Percentiles rank a stretch among this genome's conserved stretches.
Evolutionary conservation across 345 rosid genomes (phyloP).

Genomic region (Geranium brycei): DNA sequence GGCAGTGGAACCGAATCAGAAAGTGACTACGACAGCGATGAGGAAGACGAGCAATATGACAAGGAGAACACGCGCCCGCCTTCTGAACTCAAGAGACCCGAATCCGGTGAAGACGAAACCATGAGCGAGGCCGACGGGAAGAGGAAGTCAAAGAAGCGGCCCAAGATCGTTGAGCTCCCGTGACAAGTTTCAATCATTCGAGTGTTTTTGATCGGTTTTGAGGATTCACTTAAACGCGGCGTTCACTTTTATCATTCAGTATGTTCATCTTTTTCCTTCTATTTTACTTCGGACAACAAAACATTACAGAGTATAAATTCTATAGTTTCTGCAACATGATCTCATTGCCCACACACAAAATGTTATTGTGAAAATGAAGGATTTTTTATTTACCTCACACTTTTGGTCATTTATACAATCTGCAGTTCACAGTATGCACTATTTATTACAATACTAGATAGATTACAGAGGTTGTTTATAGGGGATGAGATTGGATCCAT

Average conservation of each 20-base stretch:
- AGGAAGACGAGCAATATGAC: constrained; percentile 12
- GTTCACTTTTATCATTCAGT: not conserved
- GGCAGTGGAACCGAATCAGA: constrained; percentile 31
- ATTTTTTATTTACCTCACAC: too few relatives aligned
- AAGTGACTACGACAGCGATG: constrained; percentile 17
- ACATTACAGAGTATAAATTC: too few relatives aligned
- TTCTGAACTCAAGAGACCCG: constrained; percentile 3
- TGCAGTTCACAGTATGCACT: too few relatives aligned
- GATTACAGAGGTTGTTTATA: not conserved
- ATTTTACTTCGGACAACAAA: too few relatives aligned
- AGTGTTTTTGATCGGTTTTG: not conserved
- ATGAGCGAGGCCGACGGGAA: constrained; percentile 8
- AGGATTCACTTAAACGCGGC: not conserved
- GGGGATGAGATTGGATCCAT: constrained; percentile 16
- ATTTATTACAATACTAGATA: too few relatives aligned
- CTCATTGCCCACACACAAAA: not conserved
- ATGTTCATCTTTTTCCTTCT: not conserved
- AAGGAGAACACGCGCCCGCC: constrained; percentile 4
- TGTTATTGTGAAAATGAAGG: too few relatives aligned
- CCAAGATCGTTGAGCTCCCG: constrained; percentile 36
- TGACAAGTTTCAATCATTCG: constrained; percentile 3
- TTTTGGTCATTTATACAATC: too few relatives aligned
- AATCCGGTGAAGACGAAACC: constrained; percentile 8
- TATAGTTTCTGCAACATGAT: not conserved
- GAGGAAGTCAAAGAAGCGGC: constrained; percentile 20